Evolutionary conservation across 305 asterid species (phyloP), one percentile per base, ranked within the genome.

Genomic region (Lippia alba): DNA sequence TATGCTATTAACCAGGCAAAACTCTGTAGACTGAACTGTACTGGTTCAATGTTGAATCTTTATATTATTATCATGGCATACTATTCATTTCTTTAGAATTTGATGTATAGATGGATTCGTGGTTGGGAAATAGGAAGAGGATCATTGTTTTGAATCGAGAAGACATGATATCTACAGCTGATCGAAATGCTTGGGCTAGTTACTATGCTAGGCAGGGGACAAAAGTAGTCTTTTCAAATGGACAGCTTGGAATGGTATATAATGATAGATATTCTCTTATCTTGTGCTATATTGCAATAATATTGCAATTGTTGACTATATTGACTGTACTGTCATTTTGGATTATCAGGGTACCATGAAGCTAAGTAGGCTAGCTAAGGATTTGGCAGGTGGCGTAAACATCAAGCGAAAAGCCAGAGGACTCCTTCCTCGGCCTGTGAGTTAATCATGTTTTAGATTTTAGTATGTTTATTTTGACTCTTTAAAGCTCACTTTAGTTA

Each of bases 151-250:
- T 91, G 83, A 94, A 94, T 74, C 81, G 97, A 78, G 99, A 91
- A 72, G 97, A 94, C 81, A 94, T 94, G 99, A 82, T 94, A 81
- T 86, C 97, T 32, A 82, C 87, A 24, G 89, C 90, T 34, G 99
- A 94, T 73, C 84, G 96, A 76, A 86, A 94, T 83, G 92, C 97
- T 56, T 94, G 97, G 99, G 97, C 99, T 81, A 84, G 80, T 81
- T 88, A 86, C 82, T 94, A 86, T 74, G 92, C 96, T 44, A 85
- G 84, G 76, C 99, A 80, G 86, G 97, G 97, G 67, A 78, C 77
- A 33, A 91, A 85, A 84, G 92, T 87, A 32, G 86, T 92, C 64
- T 87, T 89, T 80, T 82, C 97, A 72, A 89, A 90, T 73, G 98
- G 94, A 20, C 82, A 90, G 81, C 89, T 83, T 40, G 97, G 97